Percentiles rank a stretch among this genome's conserved stretches.
phyloP scores from a whole-genome alignment of 2,329 filamentous ascomycete species.

The Fusarium buxicola region DNA sequence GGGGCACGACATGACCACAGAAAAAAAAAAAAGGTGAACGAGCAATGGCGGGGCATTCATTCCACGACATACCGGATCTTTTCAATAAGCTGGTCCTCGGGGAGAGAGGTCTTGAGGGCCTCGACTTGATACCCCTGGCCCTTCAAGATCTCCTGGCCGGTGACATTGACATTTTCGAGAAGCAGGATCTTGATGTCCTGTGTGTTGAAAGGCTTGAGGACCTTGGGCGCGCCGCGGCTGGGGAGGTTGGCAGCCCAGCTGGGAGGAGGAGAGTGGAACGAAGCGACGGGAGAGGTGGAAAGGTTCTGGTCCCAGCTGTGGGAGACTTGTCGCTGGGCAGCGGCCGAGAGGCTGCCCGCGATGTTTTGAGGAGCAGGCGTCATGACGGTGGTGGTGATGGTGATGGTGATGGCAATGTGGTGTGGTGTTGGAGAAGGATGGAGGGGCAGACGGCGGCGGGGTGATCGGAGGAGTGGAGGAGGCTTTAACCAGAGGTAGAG shows the following conservation, averaged over 20 bases:
- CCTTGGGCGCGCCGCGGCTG: constrained; percentile 67
- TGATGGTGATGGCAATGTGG: constrained; percentile 20
- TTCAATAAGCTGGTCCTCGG: constrained; percentile 93
- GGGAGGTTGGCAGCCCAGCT: constrained; percentile 65
- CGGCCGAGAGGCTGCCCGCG: constrained; percentile 49
- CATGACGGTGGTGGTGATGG: constrained; percentile 50
- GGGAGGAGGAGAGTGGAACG: constrained; percentile 78
- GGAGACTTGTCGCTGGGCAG: constrained; percentile 57
- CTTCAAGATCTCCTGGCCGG: constrained; percentile 83
- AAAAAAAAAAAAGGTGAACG: constrained; percentile 26
- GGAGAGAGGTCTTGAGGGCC: constrained; percentile 85
- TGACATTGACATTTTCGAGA: constrained; percentile 94
- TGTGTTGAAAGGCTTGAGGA: constrained; percentile 93
- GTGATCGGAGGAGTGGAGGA: constrained; percentile 20
- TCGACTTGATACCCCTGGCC: constrained; percentile 97
- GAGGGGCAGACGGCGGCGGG: constrained; percentile 27
- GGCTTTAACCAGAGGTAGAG: constrained; percentile 7
- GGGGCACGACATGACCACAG: constrained; percentile 27
- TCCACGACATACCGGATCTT: constrained; percentile 81
- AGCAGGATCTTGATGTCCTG: constrained; percentile 97
- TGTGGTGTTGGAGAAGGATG: constrained; percentile 43
- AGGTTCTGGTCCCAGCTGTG: constrained; percentile 70
- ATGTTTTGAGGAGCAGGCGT: constrained; percentile 63
- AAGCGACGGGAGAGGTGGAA: constrained; percentile 79
- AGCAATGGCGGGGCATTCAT: constrained; percentile 30